Conservation (phyloP, 176 grass and related monocot genomes). For the Paspalum vaginatum region DNA sequence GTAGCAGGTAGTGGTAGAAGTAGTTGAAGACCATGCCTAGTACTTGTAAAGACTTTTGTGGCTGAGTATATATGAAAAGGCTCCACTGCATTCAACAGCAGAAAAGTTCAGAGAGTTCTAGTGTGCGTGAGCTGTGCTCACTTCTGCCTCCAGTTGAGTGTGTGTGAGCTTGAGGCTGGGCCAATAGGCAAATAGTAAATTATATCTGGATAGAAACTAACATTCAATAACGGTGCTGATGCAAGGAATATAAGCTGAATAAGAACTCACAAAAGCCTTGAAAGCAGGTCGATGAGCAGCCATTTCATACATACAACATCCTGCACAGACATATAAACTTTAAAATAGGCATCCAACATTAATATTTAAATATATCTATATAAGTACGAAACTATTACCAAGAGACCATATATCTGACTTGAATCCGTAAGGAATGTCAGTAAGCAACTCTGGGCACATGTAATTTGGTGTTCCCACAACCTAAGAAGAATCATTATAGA, state of each 20-base stretch:
- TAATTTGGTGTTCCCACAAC: conserved; percentile 99
- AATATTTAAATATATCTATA: conserved; percentile 26
- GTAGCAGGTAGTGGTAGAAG: too few relatives aligned
- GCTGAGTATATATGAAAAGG: too few relatives aligned
- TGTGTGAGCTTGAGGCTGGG: too few relatives aligned
- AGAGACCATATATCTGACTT: conserved; percentile 99
- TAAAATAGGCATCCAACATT: conserved; percentile 26
- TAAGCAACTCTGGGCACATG: conserved; percentile 97
- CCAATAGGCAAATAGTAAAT: neutral
- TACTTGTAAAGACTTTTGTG: too few relatives aligned
- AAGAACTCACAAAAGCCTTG: conserved; percentile 96
- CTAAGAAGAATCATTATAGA: conserved; percentile 48
- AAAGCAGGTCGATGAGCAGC: conserved; percentile 96
- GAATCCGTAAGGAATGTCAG: conserved; percentile 98
- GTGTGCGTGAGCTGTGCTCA: too few relatives aligned
- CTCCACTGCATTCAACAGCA: too few relatives aligned
- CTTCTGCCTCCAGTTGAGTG: too few relatives aligned
- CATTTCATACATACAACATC: conserved; percentile 99
- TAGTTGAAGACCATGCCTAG: too few relatives aligned
- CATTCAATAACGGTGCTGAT: neutral
- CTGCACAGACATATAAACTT: conserved; percentile 46
- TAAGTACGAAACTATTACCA: conserved; percentile 56
- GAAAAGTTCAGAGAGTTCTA: too few relatives aligned
- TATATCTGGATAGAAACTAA: conserved; percentile 5
- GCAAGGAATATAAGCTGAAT: conserved; percentile 14